Conservation (phyloP, 1,284 basidiomycete genomes). For the Sanguinoderma infundibulare region DNA sequence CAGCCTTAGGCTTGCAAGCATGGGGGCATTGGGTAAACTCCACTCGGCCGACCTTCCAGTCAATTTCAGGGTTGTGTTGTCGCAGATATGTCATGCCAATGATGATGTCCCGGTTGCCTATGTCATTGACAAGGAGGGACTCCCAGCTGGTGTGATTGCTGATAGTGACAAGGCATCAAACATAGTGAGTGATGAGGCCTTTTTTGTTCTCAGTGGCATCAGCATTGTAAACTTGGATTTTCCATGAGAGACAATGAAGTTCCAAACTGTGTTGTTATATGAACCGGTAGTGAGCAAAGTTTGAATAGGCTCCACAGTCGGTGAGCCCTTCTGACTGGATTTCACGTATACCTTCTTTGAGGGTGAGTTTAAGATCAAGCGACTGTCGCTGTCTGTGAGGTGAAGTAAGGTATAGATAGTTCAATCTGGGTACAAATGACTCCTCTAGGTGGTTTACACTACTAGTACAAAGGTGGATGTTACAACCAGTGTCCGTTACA, state of each 20-base stretch:
- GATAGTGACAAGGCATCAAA: slow-evolving; percentile 4
- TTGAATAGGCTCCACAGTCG: too few species aligned
- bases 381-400: too few species aligned
- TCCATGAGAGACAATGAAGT: slow-evolving; percentile 1
- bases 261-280: background rate
- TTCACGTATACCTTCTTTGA: too few species aligned
- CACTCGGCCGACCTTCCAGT: slow-evolving; percentile 2
- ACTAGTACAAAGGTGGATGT: slow-evolving; percentile 6
- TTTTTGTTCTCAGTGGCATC: slow-evolving; percentile 25
- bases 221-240: slow-evolving; percentile 30
- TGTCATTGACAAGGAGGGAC: background rate
- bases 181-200: slow-evolving; percentile 20
- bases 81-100: slow-evolving; percentile 3
- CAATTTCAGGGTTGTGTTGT: slow-evolving; percentile 6
- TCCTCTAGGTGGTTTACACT: too few species aligned
- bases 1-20: slow-evolving; percentile 1
- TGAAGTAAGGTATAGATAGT: slow-evolving; percentile 29
- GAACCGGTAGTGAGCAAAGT: background rate
- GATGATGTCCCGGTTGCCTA: slow-evolving; percentile 8
- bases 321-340: too few species aligned
- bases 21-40: slow-evolving; percentile 11
- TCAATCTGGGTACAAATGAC: slow-evolving; percentile 17
- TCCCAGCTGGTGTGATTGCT: background rate
- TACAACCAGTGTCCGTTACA: slow-evolving; percentile 35
- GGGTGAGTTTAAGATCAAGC: too few species aligned